A percentile compares a stretch with the other conserved stretches of the same genome.
These are phyloP conservation scores for Triticum aestivum DNA, from an alignment of 176 grass and related monocot species.

Conservation along the genomic window IWGSC_CS_RefSeq_v2.1 NC_057794.1:370924985-370925484, in stretches of 20 bases:
- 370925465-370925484: slow-evolving; percentile 11
- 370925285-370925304: slow-evolving; percentile 72
- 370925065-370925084: slow-evolving; percentile 82
- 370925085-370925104: slow-evolving; percentile 83
- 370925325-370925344: slow-evolving; percentile 66
- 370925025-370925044: slow-evolving; percentile 7
- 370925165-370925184: slow-evolving; percentile 82
- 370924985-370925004: slow-evolving; percentile 12
- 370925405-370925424: slow-evolving; percentile 85
- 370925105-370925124: slow-evolving; percentile 49
- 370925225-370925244: slow-evolving; percentile 75
- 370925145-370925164: slow-evolving; percentile 64
- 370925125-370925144: slow-evolving; percentile 54
- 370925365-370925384: slow-evolving; percentile 59
- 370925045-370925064: slow-evolving; percentile 53
- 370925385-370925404: slow-evolving; percentile 91
- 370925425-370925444: slow-evolving; percentile 62
- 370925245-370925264: slow-evolving; percentile 66
- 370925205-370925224: slow-evolving; percentile 46
- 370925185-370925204: slow-evolving; percentile 77
- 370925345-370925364: slow-evolving; percentile 65
- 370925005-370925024: neutral
- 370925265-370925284: slow-evolving; percentile 75
- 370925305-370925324: slow-evolving; percentile 51
- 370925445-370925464: slow-evolving; percentile 31